Evolutionary conservation across 2,329 filamentous ascomycete genomes (phyloP).

Genomic region (Arthrinium phaeospermum): DNA sequence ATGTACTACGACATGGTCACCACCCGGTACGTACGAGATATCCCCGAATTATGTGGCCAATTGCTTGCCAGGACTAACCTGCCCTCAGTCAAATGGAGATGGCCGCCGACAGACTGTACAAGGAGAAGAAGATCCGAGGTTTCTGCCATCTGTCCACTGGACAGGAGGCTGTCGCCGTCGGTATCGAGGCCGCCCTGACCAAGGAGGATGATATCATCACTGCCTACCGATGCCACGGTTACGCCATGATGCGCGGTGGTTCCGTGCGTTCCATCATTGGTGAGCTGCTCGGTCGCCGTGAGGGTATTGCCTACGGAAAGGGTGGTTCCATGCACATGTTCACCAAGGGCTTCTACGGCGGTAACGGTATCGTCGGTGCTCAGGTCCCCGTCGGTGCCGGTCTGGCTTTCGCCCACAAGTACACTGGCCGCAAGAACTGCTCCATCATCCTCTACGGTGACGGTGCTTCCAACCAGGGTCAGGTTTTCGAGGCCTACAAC

Average conservation of each 20-base stretch:
- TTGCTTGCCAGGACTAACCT: conserved; percentile 18
- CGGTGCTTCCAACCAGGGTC: conserved; percentile 97
- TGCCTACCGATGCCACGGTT: conserved; percentile 98
- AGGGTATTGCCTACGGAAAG: conserved; percentile 98
- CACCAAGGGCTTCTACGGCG: conserved; percentile 94
- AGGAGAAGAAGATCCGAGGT: conserved; percentile 99
- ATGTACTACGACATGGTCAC: conserved; percentile 99
- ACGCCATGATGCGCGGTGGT: conserved; percentile 93
- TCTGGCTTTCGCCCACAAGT: conserved; percentile 96
- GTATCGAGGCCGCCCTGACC: conserved; percentile 94
- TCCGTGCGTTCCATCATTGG: conserved; percentile 92
- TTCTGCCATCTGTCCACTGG: conserved; percentile 99
- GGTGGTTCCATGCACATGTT: conserved; percentile 99
- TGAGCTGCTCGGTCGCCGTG: conserved; percentile 90
- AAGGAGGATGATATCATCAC: conserved; percentile 95
- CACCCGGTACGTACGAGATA: conserved; percentile 79
- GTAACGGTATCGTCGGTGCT: conserved; percentile 98
- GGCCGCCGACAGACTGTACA: conserved; percentile 98
- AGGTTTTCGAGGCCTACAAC: conserved; percentile 99
- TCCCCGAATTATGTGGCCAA: neutral
- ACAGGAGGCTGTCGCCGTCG: conserved; percentile 95
- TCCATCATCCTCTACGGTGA: conserved; percentile 94
- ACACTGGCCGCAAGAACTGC: conserved; percentile 84
- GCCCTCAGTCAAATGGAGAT: conserved; percentile 92
- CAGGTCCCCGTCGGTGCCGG: conserved; percentile 97